Conservation (phyloP, 2,329 filamentous ascomycete genomes). For the Aspergillus ustus region DNA sequence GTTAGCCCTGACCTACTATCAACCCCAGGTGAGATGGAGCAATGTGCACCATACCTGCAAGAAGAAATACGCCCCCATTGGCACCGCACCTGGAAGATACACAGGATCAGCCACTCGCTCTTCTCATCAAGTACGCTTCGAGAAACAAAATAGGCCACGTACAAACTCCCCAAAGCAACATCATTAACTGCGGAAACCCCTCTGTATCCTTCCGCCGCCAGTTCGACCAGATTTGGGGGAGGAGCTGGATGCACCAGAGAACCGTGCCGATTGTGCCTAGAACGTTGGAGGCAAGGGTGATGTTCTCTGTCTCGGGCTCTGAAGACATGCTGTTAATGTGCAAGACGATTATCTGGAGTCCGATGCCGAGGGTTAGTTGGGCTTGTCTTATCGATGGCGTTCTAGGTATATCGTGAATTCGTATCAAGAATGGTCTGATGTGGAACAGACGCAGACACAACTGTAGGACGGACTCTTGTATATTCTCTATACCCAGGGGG, state of each 20-base stretch:
- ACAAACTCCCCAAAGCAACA: constrained; percentile 67
- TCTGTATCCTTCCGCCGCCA: constrained; percentile 65
- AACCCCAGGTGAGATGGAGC: background rate
- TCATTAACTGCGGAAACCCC: constrained; percentile 63
- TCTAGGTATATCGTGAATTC: too few relatives aligned
- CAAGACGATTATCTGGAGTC: background rate
- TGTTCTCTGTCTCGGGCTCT: constrained; percentile 25
- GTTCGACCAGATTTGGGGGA: constrained; percentile 63
- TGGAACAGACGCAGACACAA: background rate
- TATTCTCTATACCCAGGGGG: background rate
- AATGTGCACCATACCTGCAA: constrained; percentile 45
- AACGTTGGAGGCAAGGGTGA: constrained; percentile 42
- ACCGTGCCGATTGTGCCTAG: constrained; percentile 48
- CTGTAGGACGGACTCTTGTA: background rate
- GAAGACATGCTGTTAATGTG: background rate
- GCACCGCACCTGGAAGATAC: constrained; percentile 43
- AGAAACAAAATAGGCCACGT: constrained; percentile 21
- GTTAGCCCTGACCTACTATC: background rate
- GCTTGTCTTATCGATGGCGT: background rate
- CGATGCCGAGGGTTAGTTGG: background rate
- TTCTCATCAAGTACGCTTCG: background rate
- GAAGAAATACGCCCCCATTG: constrained; percentile 58
- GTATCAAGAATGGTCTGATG: background rate
- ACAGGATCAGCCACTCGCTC: background rate
- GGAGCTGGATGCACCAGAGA: constrained; percentile 46